Evolutionary conservation across 306 rosid species (phyloP).

Genomic region (Vigna mungo): DNA sequence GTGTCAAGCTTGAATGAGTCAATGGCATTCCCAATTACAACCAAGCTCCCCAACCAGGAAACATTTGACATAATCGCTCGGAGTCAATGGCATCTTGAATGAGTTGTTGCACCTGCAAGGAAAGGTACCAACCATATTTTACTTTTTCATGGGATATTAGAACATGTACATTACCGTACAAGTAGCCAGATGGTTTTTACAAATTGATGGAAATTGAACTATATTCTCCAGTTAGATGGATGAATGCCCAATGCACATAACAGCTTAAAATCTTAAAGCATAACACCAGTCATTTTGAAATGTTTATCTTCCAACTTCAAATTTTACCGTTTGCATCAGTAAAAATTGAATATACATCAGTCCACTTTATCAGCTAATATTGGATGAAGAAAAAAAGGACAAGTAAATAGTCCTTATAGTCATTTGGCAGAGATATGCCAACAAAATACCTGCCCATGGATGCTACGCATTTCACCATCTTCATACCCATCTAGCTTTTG

Average conservation of each 20-base stretch:
- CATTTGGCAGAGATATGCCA: constrained; percentile 19
- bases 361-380: constrained; percentile 9
- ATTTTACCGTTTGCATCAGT: background rate
- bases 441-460: constrained; percentile 83
- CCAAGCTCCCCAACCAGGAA: constrained; percentile 98
- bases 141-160: constrained; percentile 11
- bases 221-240: constrained; percentile 13
- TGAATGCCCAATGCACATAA: background rate
- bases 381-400: constrained; percentile 20
- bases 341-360: background rate
- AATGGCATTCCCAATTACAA: constrained; percentile 42
- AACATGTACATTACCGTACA: background rate
- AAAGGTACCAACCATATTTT: constrained; percentile 22
- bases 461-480: constrained; percentile 93
- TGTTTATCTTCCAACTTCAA: constrained; percentile 35
- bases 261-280: constrained; percentile 17
- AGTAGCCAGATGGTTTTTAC: background rate
- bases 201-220: constrained; percentile 29
- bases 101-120: constrained; percentile 84
- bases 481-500: constrained; percentile 95
- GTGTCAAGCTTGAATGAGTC: background rate
- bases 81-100: constrained; percentile 94
- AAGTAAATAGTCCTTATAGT: background rate
- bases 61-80: constrained; percentile 85
- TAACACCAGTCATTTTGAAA: constrained; percentile 1